Base-by-base conservation (phyloP, 2,329 filamentous ascomycete genomes). In the Diaporthe citri region DNA sequence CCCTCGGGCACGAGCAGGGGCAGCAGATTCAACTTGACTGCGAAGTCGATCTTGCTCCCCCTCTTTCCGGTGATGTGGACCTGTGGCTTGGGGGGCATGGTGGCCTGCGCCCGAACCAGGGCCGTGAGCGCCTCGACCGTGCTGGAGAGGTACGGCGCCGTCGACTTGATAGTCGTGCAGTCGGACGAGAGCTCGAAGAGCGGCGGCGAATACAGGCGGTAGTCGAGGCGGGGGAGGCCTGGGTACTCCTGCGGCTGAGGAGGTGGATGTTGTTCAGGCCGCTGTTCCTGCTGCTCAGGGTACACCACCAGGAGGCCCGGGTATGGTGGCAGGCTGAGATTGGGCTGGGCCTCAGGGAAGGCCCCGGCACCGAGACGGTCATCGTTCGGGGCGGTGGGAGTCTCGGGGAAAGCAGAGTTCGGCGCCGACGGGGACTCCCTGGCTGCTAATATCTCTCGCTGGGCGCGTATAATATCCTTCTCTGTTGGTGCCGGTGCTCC, bases 21-120 rank as follows among this genome's bases (percentile, higher is more conserved):
- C 87, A 91, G 88, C 25, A 90, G 82, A 79, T 91, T 91, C 56
- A 90, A 81, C 78, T 86, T 87, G 75, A 91, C 80, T 74, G 87
- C 84, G 77, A 91, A 91, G 80, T 90, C 89, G 43, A 87, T 78
- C 76, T 79, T 82, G 74, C 81, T 80, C n/a, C 83, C 82, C 41
- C 86, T 85, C 43, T 81, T 85, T 59, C 89, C 89, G 4, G 82
- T 82, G 71, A 91, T 85, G 71, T 86, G 84, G 31, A 91, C 84
- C 76, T 87, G 84, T 0, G 87, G 88, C 78, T 91, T 91, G 9
- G 89, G 89, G 28, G 89, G 89, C 0, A 91, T 83, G 1, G 86
- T 86, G 20, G 88, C 86, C 73, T 90, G 86, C 43, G 82, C 79
- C 48, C 87, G 86, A 36, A 91, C 79, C 31, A 90, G 82, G 5